phyloP scores from a whole-genome alignment of 495 filamentous ascomycete genomes.

The Penicillium cosmopolitanum region DNA sequence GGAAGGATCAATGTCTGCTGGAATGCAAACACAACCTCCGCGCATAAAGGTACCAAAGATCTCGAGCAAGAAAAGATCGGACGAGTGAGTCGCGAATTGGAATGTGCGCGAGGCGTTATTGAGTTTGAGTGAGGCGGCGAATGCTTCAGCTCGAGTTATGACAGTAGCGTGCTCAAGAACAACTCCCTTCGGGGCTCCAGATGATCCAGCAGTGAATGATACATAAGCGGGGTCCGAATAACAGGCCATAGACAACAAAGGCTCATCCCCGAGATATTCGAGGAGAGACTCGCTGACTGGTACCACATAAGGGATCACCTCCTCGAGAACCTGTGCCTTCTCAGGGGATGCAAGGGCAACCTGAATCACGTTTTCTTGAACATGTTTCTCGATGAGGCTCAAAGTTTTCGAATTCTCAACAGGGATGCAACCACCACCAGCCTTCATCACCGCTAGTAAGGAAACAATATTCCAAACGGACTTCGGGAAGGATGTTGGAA shows the following conservation, averaged over 20 bases:
- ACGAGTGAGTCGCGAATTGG: constrained; percentile 57
- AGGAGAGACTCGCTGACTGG: constrained; percentile 43
- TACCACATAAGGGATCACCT: constrained; percentile 44
- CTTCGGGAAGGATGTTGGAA: constrained; percentile 45
- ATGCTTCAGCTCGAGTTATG: constrained; percentile 49
- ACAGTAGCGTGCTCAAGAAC: constrained; percentile 44
- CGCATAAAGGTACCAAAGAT: constrained; percentile 41
- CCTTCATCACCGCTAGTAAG: constrained; percentile 47
- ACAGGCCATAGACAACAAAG: constrained; percentile 17
- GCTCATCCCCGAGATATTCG: constrained; percentile 34
- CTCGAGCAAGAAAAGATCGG: constrained; percentile 47
- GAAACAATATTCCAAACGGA: constrained; percentile 46
- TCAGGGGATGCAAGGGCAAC: constrained; percentile 48
- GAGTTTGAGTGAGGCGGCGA: constrained; percentile 50
- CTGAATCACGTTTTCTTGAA: constrained; percentile 43
- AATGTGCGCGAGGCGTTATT: constrained; percentile 56
- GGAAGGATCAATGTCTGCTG: constrained; percentile 32
- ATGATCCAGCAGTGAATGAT: constrained; percentile 57
- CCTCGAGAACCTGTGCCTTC: constrained; percentile 40
- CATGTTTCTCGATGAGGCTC: constrained; percentile 38
- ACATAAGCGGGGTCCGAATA: constrained; percentile 48
- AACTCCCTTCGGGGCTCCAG: constrained; percentile 43
- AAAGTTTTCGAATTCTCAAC: constrained; percentile 29
- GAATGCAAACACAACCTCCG: constrained; percentile 52
- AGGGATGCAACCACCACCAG: constrained; percentile 50